Evolutionary conservation across 495 filamentous ascomycete genomes (phyloP), one percentile per base, ranked within the genome.

Genomic region (Xylaria palmicola): DNA sequence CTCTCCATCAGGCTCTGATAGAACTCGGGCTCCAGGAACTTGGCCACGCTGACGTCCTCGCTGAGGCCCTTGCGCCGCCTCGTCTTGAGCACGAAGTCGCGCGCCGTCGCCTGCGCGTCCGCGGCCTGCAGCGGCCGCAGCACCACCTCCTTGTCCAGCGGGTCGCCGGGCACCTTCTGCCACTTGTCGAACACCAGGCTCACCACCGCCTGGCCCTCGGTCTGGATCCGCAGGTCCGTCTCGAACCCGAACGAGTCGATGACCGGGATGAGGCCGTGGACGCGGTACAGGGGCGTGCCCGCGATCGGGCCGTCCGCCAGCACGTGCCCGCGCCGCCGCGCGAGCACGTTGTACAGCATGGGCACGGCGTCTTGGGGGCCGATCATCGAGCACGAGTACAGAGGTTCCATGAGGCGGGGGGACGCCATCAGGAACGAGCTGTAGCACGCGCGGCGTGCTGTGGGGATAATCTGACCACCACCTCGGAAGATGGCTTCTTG

Each of bases 221-320:
- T 98, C 71, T 96, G 92, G 66, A 98, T 98, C 39, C 94, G 79
- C 41, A 98, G 81, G 76, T 98, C 94, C 3, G 94, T 98, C 76
- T 98, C 94, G 73, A 98, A 97, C 6, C 94, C 94, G 69, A 98
- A 98, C 10, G 85, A 89, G 77, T 98, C 94, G 66, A 98, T 95
- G 34, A 98, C 94, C 0, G 94, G 94, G 49, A 98, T 89, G 24
- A 97, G 80, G 1, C 94, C 94, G 59, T 84, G 88, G 29, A 97
- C 92, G 12, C 87, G 85, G 77, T 98, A 98, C 12, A 98, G 82
- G n/a, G 91, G 93, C 0, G 95, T 98, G 7, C 94, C 94, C 4
- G 92, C 92, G 65, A 98, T 91, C 6, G 94, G 93, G 0, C 90
- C 92, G 72, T 98, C 94, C 20, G 88, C 86, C 27, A 98, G 82